A percentile compares a stretch with the other conserved stretches of the same genome.
phyloP scores from a whole-genome alignment of 2,329 filamentous ascomycete genomes.

The Pseudogymnoascus sp. region DNA sequence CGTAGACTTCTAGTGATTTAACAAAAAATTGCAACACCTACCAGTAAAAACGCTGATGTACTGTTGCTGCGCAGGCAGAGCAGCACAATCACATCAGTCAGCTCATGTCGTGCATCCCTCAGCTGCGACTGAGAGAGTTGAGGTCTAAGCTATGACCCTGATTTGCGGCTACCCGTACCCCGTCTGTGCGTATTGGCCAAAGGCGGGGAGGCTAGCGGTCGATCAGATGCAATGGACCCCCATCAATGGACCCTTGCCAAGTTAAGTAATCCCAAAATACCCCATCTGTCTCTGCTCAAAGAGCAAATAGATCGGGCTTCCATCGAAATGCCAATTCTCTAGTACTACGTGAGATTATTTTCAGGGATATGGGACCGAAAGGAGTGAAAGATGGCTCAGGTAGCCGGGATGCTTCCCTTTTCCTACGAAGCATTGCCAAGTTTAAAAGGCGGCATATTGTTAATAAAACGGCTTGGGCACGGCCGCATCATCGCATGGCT shows the following conservation, averaged over 20 bases:
- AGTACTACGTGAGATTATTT: not conserved
- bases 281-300: no score
- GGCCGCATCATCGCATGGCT: not conserved
- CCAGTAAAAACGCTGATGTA: not conserved
- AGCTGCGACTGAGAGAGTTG: not conserved
- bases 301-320: not conserved
- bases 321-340: not conserved
- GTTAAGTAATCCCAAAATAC: not conserved
- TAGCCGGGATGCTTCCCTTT: not conserved
- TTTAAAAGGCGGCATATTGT: not conserved
- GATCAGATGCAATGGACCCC: not conserved
- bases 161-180: constrained; percentile 3
- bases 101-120: not conserved
- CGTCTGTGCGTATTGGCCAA: not conserved
- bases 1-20: not conserved
- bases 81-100: constrained; percentile 1
- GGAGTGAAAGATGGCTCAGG: not conserved
- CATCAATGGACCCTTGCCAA: not conserved
- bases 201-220: not conserved
- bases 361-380: not conserved
- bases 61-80: not conserved
- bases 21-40: not conserved
- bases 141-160: not conserved
- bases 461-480: not conserved
- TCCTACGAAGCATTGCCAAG: not conserved